Base-by-base conservation (phyloP, 2,329 filamentous ascomycete genomes). In the Arthroderma sp. region DNA sequence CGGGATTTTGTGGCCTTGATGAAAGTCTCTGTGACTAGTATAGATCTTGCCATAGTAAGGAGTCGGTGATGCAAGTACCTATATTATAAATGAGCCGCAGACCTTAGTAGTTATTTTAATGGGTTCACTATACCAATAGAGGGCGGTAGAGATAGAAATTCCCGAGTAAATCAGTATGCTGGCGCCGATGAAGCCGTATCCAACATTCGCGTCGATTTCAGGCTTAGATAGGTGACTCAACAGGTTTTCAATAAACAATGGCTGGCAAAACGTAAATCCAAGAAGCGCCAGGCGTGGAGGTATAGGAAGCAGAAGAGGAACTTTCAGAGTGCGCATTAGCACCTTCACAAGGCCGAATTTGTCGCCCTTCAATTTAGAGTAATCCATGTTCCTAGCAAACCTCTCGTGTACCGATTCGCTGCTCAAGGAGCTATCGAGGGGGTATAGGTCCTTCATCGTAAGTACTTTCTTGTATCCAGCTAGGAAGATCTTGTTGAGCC, bases 401-500 rank as follows among this genome's bases (percentile, higher is more conserved):
- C 3, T 8, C 35, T 8, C 5, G 6, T 11, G 6, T 5, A 37
- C 6, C 6, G 9, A 13, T 8, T 37, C 35, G 35, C 6, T 13
- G 35, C 13, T 11, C 35, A 37, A 11, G 7, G 6, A 8, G 5
- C 9, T 8, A 37, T 8, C 9, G 3, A 37, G 9, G 1, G 5
- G 6, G 35, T 13, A 37, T 5, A 37, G 35, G 35, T 37, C 35
- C 9, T 37, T 11, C 6, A 13, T 8, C 3, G 35, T 11, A 13
- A 37, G 13, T 9, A 37, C 9, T 3, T 63, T 65, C 7, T 57
- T 57, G 51, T 66, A 70, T 1, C 71, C 71, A 11, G 57, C 6
- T n/a, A 57, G 37, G 44, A 73, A 69, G 6, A 73, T 58, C 4
- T 59, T 60, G 33, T 69, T 72, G 8, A 73, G 55, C 71, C 71